These are phyloP conservation scores for Paecilomyces fulvus DNA, from an alignment of 2,329 filamentous ascomycete species.

Conservation along the genomic window DNA sequence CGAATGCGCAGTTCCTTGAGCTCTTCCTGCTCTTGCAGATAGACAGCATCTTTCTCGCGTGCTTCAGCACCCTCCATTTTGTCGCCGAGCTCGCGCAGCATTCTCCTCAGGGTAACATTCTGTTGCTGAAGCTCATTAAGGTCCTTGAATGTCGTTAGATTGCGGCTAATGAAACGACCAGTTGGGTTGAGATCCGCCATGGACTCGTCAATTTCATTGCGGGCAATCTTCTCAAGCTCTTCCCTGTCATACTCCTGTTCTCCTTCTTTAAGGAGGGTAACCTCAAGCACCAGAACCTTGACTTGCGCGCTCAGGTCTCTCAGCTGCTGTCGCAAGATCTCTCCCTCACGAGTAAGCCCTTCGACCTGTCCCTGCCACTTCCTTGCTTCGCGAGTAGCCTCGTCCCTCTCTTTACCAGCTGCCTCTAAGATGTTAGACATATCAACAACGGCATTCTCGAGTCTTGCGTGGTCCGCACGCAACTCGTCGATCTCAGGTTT, in stretches of 20 bases:
- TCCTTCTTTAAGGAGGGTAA: conserved; percentile 66
- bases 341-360: conserved; percentile 55
- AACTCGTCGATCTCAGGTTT: conserved; percentile 83
- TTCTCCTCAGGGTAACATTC: conserved; percentile 73
- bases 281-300: conserved; percentile 81
- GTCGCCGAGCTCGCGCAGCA: conserved; percentile 76
- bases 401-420: conserved; percentile 70
- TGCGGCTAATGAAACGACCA: conserved; percentile 78
- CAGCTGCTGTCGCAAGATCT: conserved; percentile 75
- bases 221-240: conserved; percentile 68
- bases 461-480: conserved; percentile 67
- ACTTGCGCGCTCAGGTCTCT: conserved; percentile 85
- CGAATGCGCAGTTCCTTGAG: conserved; percentile 65
- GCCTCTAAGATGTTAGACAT: conserved; percentile 79
- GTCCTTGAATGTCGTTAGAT: conserved; percentile 82
- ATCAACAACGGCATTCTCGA: conserved; percentile 72
- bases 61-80: conserved; percentile 90
- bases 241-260: conserved; percentile 67
- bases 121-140: conserved; percentile 77
- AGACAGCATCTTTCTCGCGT: conserved; percentile 47
- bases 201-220: conserved; percentile 64
- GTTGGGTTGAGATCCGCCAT: conserved; percentile 73
- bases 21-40: conserved; percentile 55
- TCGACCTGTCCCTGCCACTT: conserved; percentile 68
- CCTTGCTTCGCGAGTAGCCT: conserved; percentile 66